Conservation (phyloP, 805 yeast species). For the Sungouiozyma ichnusensis region DNA sequence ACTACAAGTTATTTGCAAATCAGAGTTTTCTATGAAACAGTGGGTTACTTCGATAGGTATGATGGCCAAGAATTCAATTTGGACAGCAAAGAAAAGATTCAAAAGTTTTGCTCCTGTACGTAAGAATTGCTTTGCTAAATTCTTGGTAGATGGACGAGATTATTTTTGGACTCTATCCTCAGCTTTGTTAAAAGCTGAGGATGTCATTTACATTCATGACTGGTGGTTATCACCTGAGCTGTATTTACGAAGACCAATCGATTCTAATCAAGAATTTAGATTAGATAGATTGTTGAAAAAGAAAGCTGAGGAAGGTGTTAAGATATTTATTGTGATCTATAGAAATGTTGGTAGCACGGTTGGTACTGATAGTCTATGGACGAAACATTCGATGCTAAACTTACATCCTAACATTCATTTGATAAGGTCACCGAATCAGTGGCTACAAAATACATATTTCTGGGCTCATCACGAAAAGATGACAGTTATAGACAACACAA, state of each 20-base stretch:
- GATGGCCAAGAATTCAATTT: slow-evolving; percentile 57
- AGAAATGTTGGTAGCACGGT: slow-evolving; percentile 91
- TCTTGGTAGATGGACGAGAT: slow-evolving; percentile 95
- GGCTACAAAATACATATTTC: slow-evolving; percentile 82
- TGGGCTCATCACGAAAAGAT: slow-evolving; percentile 99
- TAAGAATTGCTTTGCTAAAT: slow-evolving; percentile 77
- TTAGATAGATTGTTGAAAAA: slow-evolving; percentile 78
- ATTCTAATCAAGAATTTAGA: slow-evolving; percentile 91
- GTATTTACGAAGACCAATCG: slow-evolving; percentile 86
- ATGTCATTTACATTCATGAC: slow-evolving; percentile 88
- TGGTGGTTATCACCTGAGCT: slow-evolving; percentile 98
- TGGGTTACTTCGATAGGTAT: slow-evolving; percentile 69
- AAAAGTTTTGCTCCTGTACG: slow-evolving; percentile 90
- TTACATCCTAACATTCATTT: slow-evolving; percentile 81
- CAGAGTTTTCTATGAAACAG: slow-evolving; percentile 49
- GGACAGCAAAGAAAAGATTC: slow-evolving; percentile 72
- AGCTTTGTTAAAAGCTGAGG: slow-evolving; percentile 87
- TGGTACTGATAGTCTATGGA: slow-evolving; percentile 87
- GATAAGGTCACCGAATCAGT: slow-evolving; percentile 89
- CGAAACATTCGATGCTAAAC: slow-evolving; percentile 84
- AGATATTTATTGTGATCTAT: slow-evolving; percentile 82
- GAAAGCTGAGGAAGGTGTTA: slow-evolving; percentile 91
- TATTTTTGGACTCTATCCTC: slow-evolving; percentile 93
- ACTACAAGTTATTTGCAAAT: slow-evolving; percentile 57
- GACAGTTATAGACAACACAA: slow-evolving; percentile 73